These are phyloP conservation scores for Saksenaea oblongispora DNA, from an alignment of 371 early-diverging fungal species.

Conservation along the genomic window DNA sequence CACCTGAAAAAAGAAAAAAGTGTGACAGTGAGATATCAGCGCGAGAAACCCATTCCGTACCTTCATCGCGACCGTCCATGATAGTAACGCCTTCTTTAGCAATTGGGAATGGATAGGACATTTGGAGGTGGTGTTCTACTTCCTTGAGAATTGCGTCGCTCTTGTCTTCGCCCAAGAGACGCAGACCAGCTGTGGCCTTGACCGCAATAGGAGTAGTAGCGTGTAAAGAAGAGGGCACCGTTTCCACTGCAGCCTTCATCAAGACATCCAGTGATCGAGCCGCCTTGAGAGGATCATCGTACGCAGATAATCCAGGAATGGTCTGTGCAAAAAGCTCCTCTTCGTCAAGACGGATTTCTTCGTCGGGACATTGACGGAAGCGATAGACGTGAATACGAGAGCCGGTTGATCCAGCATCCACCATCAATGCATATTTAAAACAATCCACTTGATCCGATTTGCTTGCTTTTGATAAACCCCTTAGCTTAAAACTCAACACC, in stretches of 20 bases:
- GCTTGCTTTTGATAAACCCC: neutral
- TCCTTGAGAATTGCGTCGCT: slow-evolving; percentile 76
- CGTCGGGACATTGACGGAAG: slow-evolving; percentile 72
- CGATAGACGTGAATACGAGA: slow-evolving; percentile 96
- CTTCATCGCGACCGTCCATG: slow-evolving; percentile 96
- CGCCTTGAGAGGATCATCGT: slow-evolving; percentile 73
- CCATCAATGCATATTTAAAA: slow-evolving; percentile 69
- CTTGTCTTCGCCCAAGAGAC: slow-evolving; percentile 73
- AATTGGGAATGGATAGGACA: slow-evolving; percentile 84
- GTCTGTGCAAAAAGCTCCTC: slow-evolving; percentile 86
- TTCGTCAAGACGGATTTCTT: slow-evolving; percentile 43
- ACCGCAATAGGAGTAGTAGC: slow-evolving; percentile 87
- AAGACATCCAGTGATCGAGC: slow-evolving; percentile 82
- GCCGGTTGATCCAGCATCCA: slow-evolving; percentile 97
- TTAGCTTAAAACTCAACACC: neutral
- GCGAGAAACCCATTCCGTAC: too few relatives aligned
- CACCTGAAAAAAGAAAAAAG: slow-evolving; percentile 46
- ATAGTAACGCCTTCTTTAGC: slow-evolving; percentile 76
- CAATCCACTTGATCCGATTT: slow-evolving; percentile 13
- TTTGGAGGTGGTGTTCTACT: slow-evolving; percentile 64
- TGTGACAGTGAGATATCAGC: too few relatives aligned
- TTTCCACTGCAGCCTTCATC: slow-evolving; percentile 67
- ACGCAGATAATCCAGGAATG: slow-evolving; percentile 88
- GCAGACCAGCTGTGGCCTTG: slow-evolving; percentile 95
- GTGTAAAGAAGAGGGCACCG: slow-evolving; percentile 70